Base-by-base conservation (phyloP, 768 basidiomycete genomes). In the Neoboletus subvelutipes region DNA sequence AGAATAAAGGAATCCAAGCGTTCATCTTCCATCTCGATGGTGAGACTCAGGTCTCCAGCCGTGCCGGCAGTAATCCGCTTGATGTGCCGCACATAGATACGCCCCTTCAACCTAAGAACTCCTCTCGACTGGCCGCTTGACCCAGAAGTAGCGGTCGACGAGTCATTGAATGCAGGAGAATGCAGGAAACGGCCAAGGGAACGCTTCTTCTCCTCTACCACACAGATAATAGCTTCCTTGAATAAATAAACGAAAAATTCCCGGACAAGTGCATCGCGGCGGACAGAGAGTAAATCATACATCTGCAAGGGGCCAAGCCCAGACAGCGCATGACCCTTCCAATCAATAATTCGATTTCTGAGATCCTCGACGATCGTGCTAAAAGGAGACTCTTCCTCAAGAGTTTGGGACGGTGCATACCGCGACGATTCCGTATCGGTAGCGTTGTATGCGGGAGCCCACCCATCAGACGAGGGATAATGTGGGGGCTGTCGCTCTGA, bases 11-110 rank as follows among this genome's bases (percentile, higher is more conserved):
- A 91, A 59, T 97, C 95, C 54, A 97, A 77, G 36, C 81, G 79
- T 67, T 96, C 93, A 69, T 98, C 96, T 75, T 94, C 92, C 94
- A 99, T 98, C 65, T 93, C 89, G 67, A 99, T 96, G 5, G 96
- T 97, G 59, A 98, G 80, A 68, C 92, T 95, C 76, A 97, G 81
- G 71, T 96, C 95, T 34, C 87, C 87, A 10, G 84, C 79, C 3
- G 87, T 88, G 34, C 86, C 86, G 56, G 94, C 89, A 29, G 86
- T 86, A 52, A 99, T 89, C 52, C 88, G 86, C 63, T 88, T 88
- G 73, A 99, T 94, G 73, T 98, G 96, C 26, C 91, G 84, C 37
- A 98, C 88, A 73, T 95, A 98, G 61, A 99, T 97, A 47, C 95
- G 81, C 0, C 97, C 97, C 68, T 97, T 98, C 40, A 98, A 83